Base-by-base conservation (phyloP, 208 protist genomes). In the Trypanosoma theileri region DNA sequence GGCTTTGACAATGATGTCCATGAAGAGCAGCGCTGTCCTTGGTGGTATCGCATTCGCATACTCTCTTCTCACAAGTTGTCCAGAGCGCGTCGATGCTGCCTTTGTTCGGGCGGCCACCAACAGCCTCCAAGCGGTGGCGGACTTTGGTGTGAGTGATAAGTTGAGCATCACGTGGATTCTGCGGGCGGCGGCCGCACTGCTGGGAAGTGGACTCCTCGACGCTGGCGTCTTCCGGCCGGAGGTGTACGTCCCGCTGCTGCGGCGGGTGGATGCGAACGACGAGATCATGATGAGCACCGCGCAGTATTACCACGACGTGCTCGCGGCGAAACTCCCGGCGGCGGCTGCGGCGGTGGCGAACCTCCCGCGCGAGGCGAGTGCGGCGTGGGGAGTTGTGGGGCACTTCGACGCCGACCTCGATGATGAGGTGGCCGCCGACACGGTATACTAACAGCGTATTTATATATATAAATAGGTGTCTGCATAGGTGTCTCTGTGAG, bases 321-420 rank as follows among this genome's bases (percentile, higher is more conserved):
- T 96, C 21, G 44, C 45, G 17, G 69, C 66, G 7, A 76, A 73
- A n/a, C 90, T 86, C 67, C 88, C 88, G 24, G 41, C 19, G 12
- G 60, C 59, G 45, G 73, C 69, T 0, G 53, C 64, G 24, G 40
- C 68, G 50, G 9, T 92, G 46, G 81, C 81, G 28, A 73, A 78
- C 21, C 57, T 85, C 44, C 73, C 75, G 12, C 81, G 69, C n/a
- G 86, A 87, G 28, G 64, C 46, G 48, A 93, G 86, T 79, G 59
- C 77, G 9, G 77, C 85, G 73, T 96, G 90, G 90, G 66, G 59
- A 31, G 44, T 73, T 19, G 71, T 82, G 14, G 85, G 85, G 22
- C 73, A 81, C 46, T 96, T 94, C 53, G 91, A 96, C 56, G 91
- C 91, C 4, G 91, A 96, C 67, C 79, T 96, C 8, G 91, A 96